Conservation (phyloP, 73 alveolate genomes). For the Tetrahymena malaccensis region DNA sequence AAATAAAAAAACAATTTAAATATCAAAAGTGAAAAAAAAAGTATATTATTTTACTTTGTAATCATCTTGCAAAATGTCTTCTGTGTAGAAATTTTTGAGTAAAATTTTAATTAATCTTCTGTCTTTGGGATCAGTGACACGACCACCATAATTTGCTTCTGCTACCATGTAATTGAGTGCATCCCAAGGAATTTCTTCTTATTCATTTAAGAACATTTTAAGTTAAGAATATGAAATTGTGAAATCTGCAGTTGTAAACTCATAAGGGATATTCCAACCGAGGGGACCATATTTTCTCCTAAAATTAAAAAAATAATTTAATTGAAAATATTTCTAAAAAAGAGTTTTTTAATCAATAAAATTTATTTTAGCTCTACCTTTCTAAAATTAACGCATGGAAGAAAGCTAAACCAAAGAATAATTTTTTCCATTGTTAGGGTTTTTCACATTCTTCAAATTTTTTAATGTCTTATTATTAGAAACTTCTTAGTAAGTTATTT, state of each 20-base stretch:
- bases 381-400: conserved; percentile 96
- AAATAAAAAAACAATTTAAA: conserved; percentile 32
- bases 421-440: conserved; percentile 70
- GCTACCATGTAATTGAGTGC: conserved; percentile 98
- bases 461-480: conserved; percentile 66
- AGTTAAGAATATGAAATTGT: conserved; percentile 90
- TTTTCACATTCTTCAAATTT: conserved; percentile 81
- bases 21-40: background rate
- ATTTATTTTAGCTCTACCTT: conserved; percentile 5
- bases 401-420: conserved; percentile 89
- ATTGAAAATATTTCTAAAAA: too few species aligned
- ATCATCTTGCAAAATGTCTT: conserved; percentile 84
- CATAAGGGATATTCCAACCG: conserved; percentile 99
- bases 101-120: conserved; percentile 80
- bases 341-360: too few species aligned
- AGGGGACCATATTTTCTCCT: conserved; percentile 99
- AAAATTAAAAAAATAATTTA: background rate
- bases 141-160: conserved; percentile 99
- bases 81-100: conserved; percentile 81
- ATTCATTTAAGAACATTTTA: conserved; percentile 90
- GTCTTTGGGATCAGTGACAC: conserved; percentile 99
- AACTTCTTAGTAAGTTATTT: conserved; percentile 85
- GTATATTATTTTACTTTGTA: conserved; percentile 46
- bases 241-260: conserved; percentile 84
- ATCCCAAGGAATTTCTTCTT: conserved; percentile 92